Conservation (phyloP, 23 red algal genomes). For the Gracilaria domingensis region DNA sequence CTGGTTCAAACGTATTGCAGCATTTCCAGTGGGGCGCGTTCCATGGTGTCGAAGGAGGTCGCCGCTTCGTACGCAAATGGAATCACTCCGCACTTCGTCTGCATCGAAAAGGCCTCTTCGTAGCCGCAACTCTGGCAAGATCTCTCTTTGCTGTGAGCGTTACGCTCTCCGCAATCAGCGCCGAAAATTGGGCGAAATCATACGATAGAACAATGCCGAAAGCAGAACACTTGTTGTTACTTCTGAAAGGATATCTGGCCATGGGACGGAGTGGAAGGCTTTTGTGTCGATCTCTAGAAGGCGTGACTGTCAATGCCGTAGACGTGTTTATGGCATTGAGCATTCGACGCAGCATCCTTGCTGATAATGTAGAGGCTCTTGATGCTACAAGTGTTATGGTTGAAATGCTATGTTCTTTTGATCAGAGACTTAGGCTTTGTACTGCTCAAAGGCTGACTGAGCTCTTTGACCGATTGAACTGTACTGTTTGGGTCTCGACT, state of each 20-base stretch:
- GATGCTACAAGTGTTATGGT: conserved; percentile 3
- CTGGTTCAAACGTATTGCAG: neutral
- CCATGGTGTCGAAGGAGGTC: neutral
- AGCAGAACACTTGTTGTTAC: neutral
- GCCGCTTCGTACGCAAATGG: conserved; percentile 7
- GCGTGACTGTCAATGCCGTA: conserved; percentile 23
- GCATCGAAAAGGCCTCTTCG: conserved; percentile 47
- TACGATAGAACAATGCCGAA: conserved; percentile 5
- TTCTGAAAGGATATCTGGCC: conserved; percentile 19
- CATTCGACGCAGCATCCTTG: neutral
- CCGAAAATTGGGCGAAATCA: conserved; percentile 18
- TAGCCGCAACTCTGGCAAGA: conserved; percentile 13
- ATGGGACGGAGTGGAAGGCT: conserved; percentile 39
- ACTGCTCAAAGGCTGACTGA: conserved; percentile 55
- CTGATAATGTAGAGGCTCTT: neutral
- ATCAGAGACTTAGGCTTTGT: conserved; percentile 50
- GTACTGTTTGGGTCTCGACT: neutral
- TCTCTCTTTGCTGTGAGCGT: conserved; percentile 26
- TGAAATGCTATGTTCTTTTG: conserved; percentile 53
- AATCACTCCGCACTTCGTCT: conserved; percentile 4
- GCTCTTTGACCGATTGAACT: conserved; percentile 37
- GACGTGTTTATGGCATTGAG: conserved; percentile 41
- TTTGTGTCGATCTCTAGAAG: conserved; percentile 27
- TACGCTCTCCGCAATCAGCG: neutral
- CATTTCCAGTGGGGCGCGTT: neutral